Evolutionary conservation across 2,329 filamentous ascomycete genomes (phyloP).

Genomic region (Cercospora sp.): DNA sequence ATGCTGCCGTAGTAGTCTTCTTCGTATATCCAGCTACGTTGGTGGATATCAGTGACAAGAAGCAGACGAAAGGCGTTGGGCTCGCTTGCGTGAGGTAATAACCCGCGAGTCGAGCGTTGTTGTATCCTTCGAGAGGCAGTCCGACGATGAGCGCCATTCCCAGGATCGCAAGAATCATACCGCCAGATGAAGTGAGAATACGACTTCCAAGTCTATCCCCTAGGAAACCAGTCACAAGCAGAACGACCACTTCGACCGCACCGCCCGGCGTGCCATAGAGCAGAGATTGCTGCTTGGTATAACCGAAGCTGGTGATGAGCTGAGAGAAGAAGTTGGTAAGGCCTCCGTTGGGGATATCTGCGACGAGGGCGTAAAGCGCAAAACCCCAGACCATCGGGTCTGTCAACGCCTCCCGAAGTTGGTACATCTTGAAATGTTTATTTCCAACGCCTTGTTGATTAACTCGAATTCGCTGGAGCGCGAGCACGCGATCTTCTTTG

Average conservation of each 20-base stretch:
- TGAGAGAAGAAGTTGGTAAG: slow-evolving; percentile 63
- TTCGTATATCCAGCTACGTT: slow-evolving; percentile 63
- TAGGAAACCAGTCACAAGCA: slow-evolving; percentile 58
- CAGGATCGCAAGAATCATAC: slow-evolving; percentile 56
- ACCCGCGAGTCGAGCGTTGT: slow-evolving; percentile 58
- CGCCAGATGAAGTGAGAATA: slow-evolving; percentile 56
- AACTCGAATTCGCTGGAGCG: slow-evolving; percentile 68
- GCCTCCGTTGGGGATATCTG: slow-evolving; percentile 60
- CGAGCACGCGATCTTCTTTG: slow-evolving; percentile 65
- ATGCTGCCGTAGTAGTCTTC: slow-evolving; percentile 58
- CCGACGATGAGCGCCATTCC: slow-evolving; percentile 66
- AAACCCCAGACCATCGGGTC: slow-evolving; percentile 64
- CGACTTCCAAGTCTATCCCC: slow-evolving; percentile 60
- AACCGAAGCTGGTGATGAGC: slow-evolving; percentile 64
- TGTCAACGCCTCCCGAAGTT: slow-evolving; percentile 60
- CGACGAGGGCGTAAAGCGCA: slow-evolving; percentile 57
- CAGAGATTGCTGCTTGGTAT: slow-evolving; percentile 61
- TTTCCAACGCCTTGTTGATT: slow-evolving; percentile 76
- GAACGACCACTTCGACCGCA: slow-evolving; percentile 61
- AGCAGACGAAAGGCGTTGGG: slow-evolving; percentile 62
- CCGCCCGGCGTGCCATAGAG: slow-evolving; percentile 67
- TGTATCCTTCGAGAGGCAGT: slow-evolving; percentile 57
- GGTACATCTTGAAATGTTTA: slow-evolving; percentile 48
- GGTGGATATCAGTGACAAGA: slow-evolving; percentile 62
- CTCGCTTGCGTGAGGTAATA: slow-evolving; percentile 65